Conservation (phyloP, 192 early-diverging fungal genomes). For the Nowakowskiella sp. region DNA sequence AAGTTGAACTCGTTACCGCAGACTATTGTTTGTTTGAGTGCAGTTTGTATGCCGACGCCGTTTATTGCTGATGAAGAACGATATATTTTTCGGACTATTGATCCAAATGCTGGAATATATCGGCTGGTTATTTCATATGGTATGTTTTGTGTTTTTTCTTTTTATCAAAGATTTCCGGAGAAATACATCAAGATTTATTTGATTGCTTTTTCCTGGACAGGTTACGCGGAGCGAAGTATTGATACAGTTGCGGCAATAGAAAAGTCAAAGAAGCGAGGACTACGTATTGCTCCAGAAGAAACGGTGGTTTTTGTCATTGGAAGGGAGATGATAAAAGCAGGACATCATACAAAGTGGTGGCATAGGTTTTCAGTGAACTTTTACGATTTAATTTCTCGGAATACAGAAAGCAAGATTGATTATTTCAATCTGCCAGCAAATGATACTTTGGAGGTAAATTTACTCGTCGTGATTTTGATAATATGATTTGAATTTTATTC, state of each 20-base stretch:
- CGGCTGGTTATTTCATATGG: conserved; percentile 38
- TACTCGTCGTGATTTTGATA: too few species aligned
- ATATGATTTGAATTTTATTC: too few species aligned
- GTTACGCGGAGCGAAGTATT: conserved; percentile 34
- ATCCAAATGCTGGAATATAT: conserved; percentile 32
- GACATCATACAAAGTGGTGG: conserved; percentile 4
- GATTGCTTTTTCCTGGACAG: conserved; percentile 6
- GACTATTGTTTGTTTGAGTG: conserved; percentile 38
- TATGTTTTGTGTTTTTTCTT: neutral
- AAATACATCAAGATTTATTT: neutral
- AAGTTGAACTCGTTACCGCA: conserved; percentile 23
- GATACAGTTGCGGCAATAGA: conserved; percentile 26
- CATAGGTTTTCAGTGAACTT: conserved; percentile 4
- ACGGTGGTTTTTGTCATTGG: conserved; percentile 29
- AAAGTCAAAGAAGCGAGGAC: conserved; percentile 26
- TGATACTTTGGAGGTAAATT: conserved; percentile 27
- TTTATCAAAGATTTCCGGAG: neutral
- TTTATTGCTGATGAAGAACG: conserved; percentile 38
- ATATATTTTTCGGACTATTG: conserved; percentile 31
- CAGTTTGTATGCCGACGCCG: conserved; percentile 20
- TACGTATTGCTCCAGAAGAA: conserved; percentile 24
- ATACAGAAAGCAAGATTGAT: conserved; percentile 32
- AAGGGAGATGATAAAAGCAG: conserved; percentile 18
- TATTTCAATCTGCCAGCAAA: conserved; percentile 31
- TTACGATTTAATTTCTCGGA: conserved; percentile 21